These are phyloP conservation scores for Gossypium davidsonii DNA, from an alignment of 441 rosid genomes.

Conservation along the genomic window DNA sequence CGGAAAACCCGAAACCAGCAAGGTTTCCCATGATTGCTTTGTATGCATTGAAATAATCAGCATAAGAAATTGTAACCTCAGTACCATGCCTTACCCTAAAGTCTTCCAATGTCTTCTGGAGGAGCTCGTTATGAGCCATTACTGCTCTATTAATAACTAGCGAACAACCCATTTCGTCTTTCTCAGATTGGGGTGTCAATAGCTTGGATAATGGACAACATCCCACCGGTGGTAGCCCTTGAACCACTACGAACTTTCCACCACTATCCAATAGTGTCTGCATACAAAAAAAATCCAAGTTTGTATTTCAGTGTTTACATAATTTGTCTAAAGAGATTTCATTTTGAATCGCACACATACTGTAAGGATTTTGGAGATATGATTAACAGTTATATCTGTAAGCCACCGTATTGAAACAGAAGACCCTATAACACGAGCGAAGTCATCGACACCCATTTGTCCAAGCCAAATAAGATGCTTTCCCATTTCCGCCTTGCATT, in stretches of 20 bases:
- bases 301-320: background rate
- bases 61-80: constrained; percentile 21
- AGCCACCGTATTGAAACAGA: constrained; percentile 16
- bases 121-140: constrained; percentile 33
- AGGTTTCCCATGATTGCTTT: constrained; percentile 22
- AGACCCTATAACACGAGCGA: constrained; percentile 29
- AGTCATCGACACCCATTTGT: constrained; percentile 38
- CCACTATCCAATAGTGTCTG: constrained; percentile 36
- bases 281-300: background rate
- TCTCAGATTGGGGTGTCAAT: constrained; percentile 9
- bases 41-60: constrained; percentile 38
- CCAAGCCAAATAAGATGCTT: constrained; percentile 41
- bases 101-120: constrained; percentile 21
- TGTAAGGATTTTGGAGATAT: constrained; percentile 22
- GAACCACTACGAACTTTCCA: constrained; percentile 37
- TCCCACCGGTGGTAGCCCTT: constrained; percentile 45
- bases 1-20: constrained; percentile 19
- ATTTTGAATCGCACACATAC: constrained; percentile 18
- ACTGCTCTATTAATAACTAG: constrained; percentile 20
- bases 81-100: constrained; percentile 9
- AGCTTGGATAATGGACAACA: constrained; percentile 31
- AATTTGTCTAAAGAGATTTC: background rate
- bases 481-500: constrained; percentile 10
- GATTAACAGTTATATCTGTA: constrained; percentile 19
- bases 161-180: constrained; percentile 34